Conservation (phyloP, 352 stramenopile species). For the Globisporangium carolinianum region DNA sequence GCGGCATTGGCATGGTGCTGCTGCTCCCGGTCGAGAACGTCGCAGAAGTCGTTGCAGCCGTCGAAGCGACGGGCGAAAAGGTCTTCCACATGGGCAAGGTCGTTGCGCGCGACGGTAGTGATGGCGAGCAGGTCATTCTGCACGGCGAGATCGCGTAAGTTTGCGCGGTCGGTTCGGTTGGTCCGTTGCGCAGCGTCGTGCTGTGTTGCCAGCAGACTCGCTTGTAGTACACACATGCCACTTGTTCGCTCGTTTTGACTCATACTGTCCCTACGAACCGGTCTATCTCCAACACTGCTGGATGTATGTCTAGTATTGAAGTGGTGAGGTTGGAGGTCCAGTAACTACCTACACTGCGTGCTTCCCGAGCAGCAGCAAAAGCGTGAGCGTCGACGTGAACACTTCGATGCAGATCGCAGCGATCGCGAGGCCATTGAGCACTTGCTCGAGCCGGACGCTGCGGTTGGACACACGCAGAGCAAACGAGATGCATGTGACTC, state of each 20-base stretch:
- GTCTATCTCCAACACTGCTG: too few relatives aligned
- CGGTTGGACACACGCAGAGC: background rate
- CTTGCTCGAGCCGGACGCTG: slow-evolving; percentile 51
- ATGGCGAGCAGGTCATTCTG: slow-evolving; percentile 82
- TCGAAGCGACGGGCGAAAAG: slow-evolving; percentile 83
- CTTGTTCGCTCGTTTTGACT: too few relatives aligned
- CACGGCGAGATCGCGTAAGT: slow-evolving; percentile 57
- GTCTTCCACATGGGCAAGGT: slow-evolving; percentile 89
- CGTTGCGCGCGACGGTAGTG: slow-evolving; percentile 28
- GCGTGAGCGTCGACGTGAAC: slow-evolving; percentile 35
- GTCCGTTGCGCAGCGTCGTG: too few relatives aligned
- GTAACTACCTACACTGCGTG: background rate
- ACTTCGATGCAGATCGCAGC: slow-evolving; percentile 48
- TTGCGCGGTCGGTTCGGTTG: background rate
- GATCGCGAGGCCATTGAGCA: slow-evolving; percentile 60
- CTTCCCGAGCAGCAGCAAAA: slow-evolving; percentile 28
- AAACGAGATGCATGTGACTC: too few relatives aligned
- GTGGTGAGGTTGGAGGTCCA: too few relatives aligned
- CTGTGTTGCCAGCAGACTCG: background rate
- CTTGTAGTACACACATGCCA: background rate
- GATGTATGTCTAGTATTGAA: too few relatives aligned
- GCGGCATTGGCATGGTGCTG: slow-evolving; percentile 98
- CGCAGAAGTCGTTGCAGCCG: slow-evolving; percentile 75
- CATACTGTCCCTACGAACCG: too few relatives aligned
- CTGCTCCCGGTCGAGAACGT: slow-evolving; percentile 90